These are phyloP conservation scores for Phytophthora capsici DNA, from an alignment of 352 stramenopile species.

Conservation along the genomic window DNA sequence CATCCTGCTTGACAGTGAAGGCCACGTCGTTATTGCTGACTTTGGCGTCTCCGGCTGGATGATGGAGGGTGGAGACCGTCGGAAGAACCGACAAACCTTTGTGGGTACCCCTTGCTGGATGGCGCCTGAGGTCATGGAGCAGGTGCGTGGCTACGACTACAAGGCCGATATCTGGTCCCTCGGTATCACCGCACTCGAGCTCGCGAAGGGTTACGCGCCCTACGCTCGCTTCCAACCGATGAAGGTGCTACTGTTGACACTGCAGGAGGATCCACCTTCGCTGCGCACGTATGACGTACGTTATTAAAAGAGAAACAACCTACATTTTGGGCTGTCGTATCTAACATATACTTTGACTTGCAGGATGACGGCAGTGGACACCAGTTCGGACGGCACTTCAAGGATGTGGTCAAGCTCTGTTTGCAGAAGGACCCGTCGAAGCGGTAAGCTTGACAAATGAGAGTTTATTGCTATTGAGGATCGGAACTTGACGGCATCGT, in stretches of 20 bases:
- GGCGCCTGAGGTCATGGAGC: slow-evolving; percentile 94
- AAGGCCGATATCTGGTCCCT: slow-evolving; percentile 99
- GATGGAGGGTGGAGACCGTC: slow-evolving; percentile 94
- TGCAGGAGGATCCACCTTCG: slow-evolving; percentile 96
- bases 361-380: slow-evolving; percentile 84
- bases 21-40: slow-evolving; percentile 97
- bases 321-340: not conserved
- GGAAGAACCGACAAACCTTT: slow-evolving; percentile 97
- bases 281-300: slow-evolving; percentile 89
- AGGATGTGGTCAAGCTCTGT: slow-evolving; percentile 90
- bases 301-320: not conserved
- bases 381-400: slow-evolving; percentile 88
- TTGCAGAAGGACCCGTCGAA: slow-evolving; percentile 90
- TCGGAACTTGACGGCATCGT: not conserved
- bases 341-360: slow-evolving; percentile 8
- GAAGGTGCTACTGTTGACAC: slow-evolving; percentile 97
- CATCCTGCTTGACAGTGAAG: slow-evolving; percentile 94
- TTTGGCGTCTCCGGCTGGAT: slow-evolving; percentile 99
- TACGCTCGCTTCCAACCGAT: slow-evolving; percentile 98
- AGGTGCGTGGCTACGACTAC: slow-evolving; percentile 93
- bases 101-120: slow-evolving; percentile 98
- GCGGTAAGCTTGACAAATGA: slow-evolving; percentile 44
- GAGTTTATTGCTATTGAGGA: not conserved
- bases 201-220: slow-evolving; percentile 98
- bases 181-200: slow-evolving; percentile 98